Percentiles rank a stretch among this genome's conserved stretches.
phyloP scores from a whole-genome alignment of 441 rosid genomes.

The Cnidoscolus chayamansa region DNA sequence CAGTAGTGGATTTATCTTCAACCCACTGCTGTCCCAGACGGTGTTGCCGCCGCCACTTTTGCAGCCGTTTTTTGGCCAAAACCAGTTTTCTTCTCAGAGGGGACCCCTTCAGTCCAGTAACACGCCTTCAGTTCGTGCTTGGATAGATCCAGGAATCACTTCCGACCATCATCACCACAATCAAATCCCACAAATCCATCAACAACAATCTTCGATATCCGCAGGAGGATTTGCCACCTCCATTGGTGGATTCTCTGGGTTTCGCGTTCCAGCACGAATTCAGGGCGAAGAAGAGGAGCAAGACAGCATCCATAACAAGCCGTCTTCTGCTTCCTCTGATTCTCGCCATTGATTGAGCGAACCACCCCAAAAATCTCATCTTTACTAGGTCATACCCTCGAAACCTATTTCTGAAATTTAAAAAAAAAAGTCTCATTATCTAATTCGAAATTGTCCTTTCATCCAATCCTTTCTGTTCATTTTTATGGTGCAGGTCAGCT shows the following conservation, averaged over 20 bases:
- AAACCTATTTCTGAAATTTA: conserved; percentile 18
- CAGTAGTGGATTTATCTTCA: conserved; percentile 35
- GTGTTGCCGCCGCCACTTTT: conserved; percentile 29
- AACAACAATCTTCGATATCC: conserved; percentile 43
- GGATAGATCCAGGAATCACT: conserved; percentile 54
- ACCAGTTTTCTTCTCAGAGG: conserved; percentile 80
- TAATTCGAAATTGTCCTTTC: not conserved
- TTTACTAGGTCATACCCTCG: conserved; percentile 41
- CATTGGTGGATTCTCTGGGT: conserved; percentile 67
- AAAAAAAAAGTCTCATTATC: not conserved
- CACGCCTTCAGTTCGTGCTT: conserved; percentile 80
- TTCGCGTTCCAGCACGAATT: conserved; percentile 84
- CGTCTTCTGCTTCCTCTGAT: conserved; percentile 82
- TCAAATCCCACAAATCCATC: conserved; percentile 43
- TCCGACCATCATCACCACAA: conserved; percentile 32
- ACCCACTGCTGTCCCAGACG: conserved; percentile 35
- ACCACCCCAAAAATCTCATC: conserved; percentile 26
- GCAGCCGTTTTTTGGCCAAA: conserved; percentile 62
- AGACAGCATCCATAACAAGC: conserved; percentile 63
- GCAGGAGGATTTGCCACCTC: conserved; percentile 48
- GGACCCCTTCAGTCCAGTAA: conserved; percentile 99
- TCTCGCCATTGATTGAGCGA: conserved; percentile 60
- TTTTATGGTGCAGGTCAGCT: conserved; percentile 24
- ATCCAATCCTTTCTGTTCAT: not conserved
- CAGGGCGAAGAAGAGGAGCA: conserved; percentile 83